These are phyloP conservation scores for Hemisphaericaspora xylanilytica DNA, from an alignment of 1,139 yeast species.

Conservation along the genomic window DNA sequence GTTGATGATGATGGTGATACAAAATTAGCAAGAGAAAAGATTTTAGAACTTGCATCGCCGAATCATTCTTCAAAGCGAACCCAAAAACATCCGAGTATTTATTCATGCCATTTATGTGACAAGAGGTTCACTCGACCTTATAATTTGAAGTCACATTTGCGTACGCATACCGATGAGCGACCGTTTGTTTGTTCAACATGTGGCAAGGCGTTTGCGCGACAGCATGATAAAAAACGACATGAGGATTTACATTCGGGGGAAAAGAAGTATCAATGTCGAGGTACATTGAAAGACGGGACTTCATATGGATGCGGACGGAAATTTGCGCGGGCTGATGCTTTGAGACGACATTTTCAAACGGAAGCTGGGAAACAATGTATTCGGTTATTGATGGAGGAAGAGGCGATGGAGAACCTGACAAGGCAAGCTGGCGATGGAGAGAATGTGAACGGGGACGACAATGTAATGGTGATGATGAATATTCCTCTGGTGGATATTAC, in stretches of 20 bases:
- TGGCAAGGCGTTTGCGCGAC: conserved; percentile 93
- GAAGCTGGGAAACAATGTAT: conserved; percentile 91
- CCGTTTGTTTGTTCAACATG: conserved; percentile 86
- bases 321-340: conserved; percentile 94
- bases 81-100: conserved; percentile 77
- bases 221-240: conserved; percentile 91
- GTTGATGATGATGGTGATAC: conserved; percentile 16
- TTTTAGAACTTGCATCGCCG: conserved; percentile 61
- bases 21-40: conserved; percentile 48
- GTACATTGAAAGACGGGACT: conserved; percentile 60
- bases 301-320: conserved; percentile 91
- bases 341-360: conserved; percentile 90
- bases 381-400: conserved; percentile 69
- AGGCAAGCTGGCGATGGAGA: conserved; percentile 3
- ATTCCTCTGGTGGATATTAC: conserved; percentile 7
- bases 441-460: neutral
- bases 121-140: conserved; percentile 89
- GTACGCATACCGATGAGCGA: conserved; percentile 93
- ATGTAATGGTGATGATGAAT: conserved; percentile 2
- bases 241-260: conserved; percentile 92
- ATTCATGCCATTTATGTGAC: conserved; percentile 81
- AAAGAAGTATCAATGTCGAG: conserved; percentile 82
- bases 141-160: conserved; percentile 82
- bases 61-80: conserved; percentile 50
- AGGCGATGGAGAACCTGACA: conserved; percentile 21